Percentiles rank a stretch among this genome's conserved stretches.
Conservation (phyloP, 2,329 filamentous ascomycete genomes). For the Exophiala calicioides region DNA sequence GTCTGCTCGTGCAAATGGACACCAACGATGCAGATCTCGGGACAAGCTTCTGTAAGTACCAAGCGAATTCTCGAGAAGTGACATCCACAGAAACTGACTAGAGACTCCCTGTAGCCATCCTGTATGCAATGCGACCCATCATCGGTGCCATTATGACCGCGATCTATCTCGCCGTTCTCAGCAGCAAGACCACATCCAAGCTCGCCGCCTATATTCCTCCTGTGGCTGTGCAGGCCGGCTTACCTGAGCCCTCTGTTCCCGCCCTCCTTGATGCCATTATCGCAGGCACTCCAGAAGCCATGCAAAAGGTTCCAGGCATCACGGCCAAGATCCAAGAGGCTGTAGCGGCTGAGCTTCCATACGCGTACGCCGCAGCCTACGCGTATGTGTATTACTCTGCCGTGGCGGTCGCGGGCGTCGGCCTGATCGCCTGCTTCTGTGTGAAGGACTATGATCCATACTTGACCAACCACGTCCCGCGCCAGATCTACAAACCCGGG, state of each 20-base stretch:
- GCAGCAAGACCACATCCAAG: conserved; percentile 29
- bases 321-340: conserved; percentile 19
- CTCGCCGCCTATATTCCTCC: conserved; percentile 16
- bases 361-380: conserved; percentile 28
- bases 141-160: conserved; percentile 7
- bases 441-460: conserved; percentile 30
- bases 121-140: conserved; percentile 1
- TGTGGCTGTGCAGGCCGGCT: conserved; percentile 24
- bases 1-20: conserved; percentile 7
- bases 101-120: conserved; percentile 8
- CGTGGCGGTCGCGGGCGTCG: conserved; percentile 26
- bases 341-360: conserved; percentile 13
- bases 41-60: conserved; percentile 9
- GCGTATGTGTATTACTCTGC: conserved; percentile 32
- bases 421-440: conserved; percentile 24
- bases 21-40: conserved; percentile 19
- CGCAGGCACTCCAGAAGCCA: conserved; percentile 16
- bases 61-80: too few species aligned
- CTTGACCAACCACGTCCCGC: conserved; percentile 25
- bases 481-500: conserved; percentile 1
- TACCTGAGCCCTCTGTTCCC: conserved; percentile 25
- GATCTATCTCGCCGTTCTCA: conserved; percentile 21
- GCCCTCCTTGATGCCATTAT: conserved; percentile 26
- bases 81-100: too few species aligned
- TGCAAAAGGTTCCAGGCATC: conserved; percentile 29